phyloP scores from a whole-genome alignment of 257 asterid genomes.

The Lycium barbarum region DNA sequence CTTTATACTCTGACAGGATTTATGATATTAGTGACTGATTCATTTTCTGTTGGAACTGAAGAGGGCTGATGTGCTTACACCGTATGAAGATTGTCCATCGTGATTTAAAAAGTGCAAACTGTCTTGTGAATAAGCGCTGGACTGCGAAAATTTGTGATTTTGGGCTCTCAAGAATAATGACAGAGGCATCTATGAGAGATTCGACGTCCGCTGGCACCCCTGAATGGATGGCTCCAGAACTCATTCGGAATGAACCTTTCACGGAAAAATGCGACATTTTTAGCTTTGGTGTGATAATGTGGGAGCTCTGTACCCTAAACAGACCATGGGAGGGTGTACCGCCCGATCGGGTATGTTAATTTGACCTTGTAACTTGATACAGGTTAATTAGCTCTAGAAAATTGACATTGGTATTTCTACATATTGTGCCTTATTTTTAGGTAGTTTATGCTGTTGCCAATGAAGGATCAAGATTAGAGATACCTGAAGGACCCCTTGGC shows the following conservation, averaged over 20 bases:
- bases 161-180: slow-evolving; percentile 91
- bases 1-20: not conserved
- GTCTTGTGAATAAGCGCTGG: slow-evolving; percentile 93
- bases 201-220: slow-evolving; percentile 95
- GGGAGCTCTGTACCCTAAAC: slow-evolving; percentile 89
- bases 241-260: slow-evolving; percentile 86
- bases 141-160: slow-evolving; percentile 95
- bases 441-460: slow-evolving; percentile 64
- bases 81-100: slow-evolving; percentile 95
- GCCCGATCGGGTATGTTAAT: slow-evolving; percentile 74
- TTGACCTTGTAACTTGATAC: not conserved
- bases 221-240: slow-evolving; percentile 99
- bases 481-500: slow-evolving; percentile 87
- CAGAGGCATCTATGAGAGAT: slow-evolving; percentile 62
- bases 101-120: slow-evolving; percentile 89
- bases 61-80: slow-evolving; percentile 98
- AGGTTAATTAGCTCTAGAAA: not conserved
- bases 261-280: slow-evolving; percentile 96
- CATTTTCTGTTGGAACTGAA: slow-evolving; percentile 40
- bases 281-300: slow-evolving; percentile 86
- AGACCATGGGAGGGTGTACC: slow-evolving; percentile 96
- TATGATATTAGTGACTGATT: slow-evolving; percentile 28
- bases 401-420: slow-evolving; percentile 1
- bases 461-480: slow-evolving; percentile 78
- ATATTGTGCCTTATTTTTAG: slow-evolving; percentile 43